Evolutionary conservation across 306 rosid genomes (phyloP), one percentile per base, ranked within the genome.

Genomic region (Cicer chorassanicum): DNA sequence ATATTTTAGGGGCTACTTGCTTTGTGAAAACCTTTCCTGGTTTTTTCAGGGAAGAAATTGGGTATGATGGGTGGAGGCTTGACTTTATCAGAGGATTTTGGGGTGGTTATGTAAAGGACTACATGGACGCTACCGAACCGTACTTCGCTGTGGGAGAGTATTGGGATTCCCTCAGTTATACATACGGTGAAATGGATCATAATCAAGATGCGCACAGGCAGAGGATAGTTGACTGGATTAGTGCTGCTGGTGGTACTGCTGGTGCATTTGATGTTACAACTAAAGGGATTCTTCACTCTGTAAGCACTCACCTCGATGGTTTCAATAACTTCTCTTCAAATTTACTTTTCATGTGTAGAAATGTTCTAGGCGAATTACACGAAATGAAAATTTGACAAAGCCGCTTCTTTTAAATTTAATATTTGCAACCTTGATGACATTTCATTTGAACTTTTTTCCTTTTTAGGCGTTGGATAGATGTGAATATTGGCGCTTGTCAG

Each of bases 31-130:
- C 5, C 3, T 29, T 29, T 29, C 36, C 36, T 29, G 36, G 36
- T 29, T 41, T 49, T 9, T 63, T 70, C 91, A 94, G 99, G 90
- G 10, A 92, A 24, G 99, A 95, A 80, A 89, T 95, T 46, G 99
- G 99, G 66, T 95, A 89, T 69, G 98, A 90, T 70, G 99, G 99
- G 62, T 95, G 99, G 99, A 86, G 99, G 87, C 99, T 95, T 78
- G 99, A 95, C 89, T 95, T 90, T 87, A 97, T 78, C 15, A 74
- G 98, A 82, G 99, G 99, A 65, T 95, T 95, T 86, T 95, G 99
- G 99, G 99, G 99, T 73, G 99, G 99, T 73, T 95, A 95, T 80
- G 91, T 95, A 54, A 92, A 88, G 87, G 97, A 95, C 83, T 95
- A 95, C 84, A 16, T 95, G 45, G 90, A 90, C 40, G 88, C 96